Conservation (phyloP, 371 early-diverging fungal species). For the Pancytospora epiphaga region DNA sequence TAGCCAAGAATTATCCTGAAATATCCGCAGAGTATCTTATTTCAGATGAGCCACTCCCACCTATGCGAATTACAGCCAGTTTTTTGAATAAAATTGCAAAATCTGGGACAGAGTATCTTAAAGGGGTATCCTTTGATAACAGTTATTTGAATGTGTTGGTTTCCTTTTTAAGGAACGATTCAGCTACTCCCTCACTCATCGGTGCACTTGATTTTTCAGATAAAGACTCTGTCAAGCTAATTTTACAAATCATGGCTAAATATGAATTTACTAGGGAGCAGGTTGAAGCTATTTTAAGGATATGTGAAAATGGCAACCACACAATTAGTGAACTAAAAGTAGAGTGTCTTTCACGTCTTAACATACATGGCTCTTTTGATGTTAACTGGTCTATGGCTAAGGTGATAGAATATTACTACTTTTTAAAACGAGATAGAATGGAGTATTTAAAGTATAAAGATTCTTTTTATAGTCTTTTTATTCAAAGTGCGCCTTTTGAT, state of each 20-base stretch:
- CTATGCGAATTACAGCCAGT: conserved; percentile 20
- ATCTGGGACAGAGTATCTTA: background rate
- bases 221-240: conserved; percentile 39
- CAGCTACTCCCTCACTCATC: conserved; percentile 14
- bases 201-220: conserved; percentile 42
- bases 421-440: conserved; percentile 18
- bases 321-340: conserved; percentile 30
- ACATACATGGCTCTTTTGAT: conserved; percentile 20
- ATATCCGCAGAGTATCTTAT: conserved; percentile 9
- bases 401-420: conserved; percentile 37
- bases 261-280: conserved; percentile 11
- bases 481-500: conserved; percentile 41
- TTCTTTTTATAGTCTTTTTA: conserved; percentile 22
- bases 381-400: conserved; percentile 26
- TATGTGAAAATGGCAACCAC: background rate
- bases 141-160: conserved; percentile 12
- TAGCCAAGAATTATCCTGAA: conserved; percentile 32
- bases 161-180: conserved; percentile 20
- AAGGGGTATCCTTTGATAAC: conserved; percentile 9
- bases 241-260: conserved; percentile 25
- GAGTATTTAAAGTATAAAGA: conserved; percentile 19
- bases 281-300: conserved; percentile 8
- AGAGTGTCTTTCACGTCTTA: conserved; percentile 26
- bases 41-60: conserved; percentile 18
- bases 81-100: conserved; percentile 31